phyloP scores from a whole-genome alignment of 177 flowering plant species.

The Vitis hybrid region DNA sequence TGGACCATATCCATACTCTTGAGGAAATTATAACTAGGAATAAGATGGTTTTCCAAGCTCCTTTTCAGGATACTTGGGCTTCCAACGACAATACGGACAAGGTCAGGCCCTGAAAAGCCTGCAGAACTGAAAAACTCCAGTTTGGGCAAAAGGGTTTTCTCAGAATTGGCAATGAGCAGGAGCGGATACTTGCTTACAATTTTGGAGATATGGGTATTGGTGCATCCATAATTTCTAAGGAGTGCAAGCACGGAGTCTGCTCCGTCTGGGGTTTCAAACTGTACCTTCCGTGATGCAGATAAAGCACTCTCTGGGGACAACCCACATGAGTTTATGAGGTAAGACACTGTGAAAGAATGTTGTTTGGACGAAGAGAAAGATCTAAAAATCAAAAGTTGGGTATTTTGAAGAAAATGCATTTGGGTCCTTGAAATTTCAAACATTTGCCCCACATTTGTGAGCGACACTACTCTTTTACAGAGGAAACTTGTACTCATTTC shows the following conservation, averaged over 20 bases:
- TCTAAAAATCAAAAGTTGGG: too few relatives aligned
- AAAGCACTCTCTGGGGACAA: conserved; percentile 19
- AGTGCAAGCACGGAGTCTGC: conserved; percentile 16
- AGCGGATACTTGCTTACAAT: conserved; percentile 6
- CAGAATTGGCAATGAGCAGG: conserved; percentile 6
- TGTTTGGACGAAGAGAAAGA: too few relatives aligned
- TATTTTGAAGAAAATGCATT: too few relatives aligned
- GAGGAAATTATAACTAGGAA: not conserved
- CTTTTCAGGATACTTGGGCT: too few relatives aligned
- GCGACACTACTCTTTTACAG: too few relatives aligned
- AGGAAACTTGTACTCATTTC: too few relatives aligned
- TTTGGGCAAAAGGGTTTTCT: conserved; percentile 10
- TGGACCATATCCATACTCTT: not conserved
- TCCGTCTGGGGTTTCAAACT: conserved; percentile 5
- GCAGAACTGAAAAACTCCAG: too few relatives aligned
- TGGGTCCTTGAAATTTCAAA: too few relatives aligned
- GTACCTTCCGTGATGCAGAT: conserved; percentile 4
- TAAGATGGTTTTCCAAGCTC: not conserved
- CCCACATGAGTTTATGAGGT: conserved; percentile 24
- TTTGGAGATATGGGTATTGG: conserved; percentile 19
- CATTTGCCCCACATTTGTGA: too few relatives aligned
- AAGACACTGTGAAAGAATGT: conserved; percentile 1
- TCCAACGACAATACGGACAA: too few relatives aligned
- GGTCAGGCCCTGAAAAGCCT: too few relatives aligned
- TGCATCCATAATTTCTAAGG: conserved; percentile 16